Base-by-base conservation (phyloP, 768 basidiomycete species). In the Trichaptum fuscoviolaceum region DNA sequence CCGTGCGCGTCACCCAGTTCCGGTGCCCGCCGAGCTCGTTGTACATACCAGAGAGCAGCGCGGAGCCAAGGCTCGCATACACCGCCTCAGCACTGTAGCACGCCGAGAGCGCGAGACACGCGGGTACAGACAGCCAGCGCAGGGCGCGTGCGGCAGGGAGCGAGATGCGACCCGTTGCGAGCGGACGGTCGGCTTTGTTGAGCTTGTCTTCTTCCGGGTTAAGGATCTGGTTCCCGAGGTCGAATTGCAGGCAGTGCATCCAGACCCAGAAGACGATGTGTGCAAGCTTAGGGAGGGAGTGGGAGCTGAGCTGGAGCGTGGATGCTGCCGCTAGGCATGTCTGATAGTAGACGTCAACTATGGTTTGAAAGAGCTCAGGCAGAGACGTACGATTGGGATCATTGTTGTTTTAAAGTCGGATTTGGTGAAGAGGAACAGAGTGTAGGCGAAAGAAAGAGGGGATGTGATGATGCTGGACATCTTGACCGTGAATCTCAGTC, bases 111-210 rank as follows among this genome's bases (percentile, higher is more conserved):
- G 71, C 69, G 15, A 81, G 66, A 65, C 80, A 83, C 2, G 77
- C 65, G 0, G 75, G 71, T 12, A 78, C 72, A 9, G 77, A 70
- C 6, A 77, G 61, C 76, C 79, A 79, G 7, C 80, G 78, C 23
- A 83, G 71, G 0, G 74, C 62, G 12, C 67, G 71, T 4, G 83
- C 79, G 18, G 78, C 65, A 4, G 34, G 64, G 0, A 80, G 63
- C 18, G 75, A 74, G 26, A 84, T 78, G 27, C 80, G 79, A 0
- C 78, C 79, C 7, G 82, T 73, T 0, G 83, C 82, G 30, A 84
- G 69, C 0, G 83, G 83, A 15, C 83, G 71, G 66, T 79, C 78
- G 2, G 81, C 78, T 64, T 82, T 81, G 71, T 84, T 84, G 62
- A 74, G 58, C 25, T 69, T 74, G 66, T 84, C 83, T 70, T 84